Conservation (phyloP, 106 monocot genomes). For the Triglochin maritima region DNA sequence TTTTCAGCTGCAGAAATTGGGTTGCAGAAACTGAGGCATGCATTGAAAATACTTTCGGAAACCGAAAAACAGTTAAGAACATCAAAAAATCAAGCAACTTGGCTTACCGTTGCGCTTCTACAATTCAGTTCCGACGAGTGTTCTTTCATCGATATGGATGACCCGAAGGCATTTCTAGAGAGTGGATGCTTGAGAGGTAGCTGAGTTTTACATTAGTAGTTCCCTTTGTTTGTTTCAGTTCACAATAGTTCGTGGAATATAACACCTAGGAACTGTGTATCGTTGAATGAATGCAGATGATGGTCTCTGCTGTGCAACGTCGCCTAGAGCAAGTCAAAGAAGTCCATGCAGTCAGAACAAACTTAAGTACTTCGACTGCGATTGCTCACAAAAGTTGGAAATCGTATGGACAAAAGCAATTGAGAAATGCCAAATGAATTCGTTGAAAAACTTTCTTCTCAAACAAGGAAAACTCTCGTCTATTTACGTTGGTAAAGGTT, state of each 20-base stretch:
- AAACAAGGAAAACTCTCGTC: slow-evolving; percentile 70
- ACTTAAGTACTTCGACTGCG: slow-evolving; percentile 36
- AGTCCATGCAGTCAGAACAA: slow-evolving; percentile 19
- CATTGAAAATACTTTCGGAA: slow-evolving; percentile 81
- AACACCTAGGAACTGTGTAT: not conserved
- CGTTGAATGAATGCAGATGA: slow-evolving; percentile 38
- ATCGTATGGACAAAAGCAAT: slow-evolving; percentile 55
- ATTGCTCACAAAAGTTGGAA: slow-evolving; percentile 44
- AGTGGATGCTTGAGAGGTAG: slow-evolving; percentile 42
- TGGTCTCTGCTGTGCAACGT: slow-evolving; percentile 22
- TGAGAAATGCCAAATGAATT: slow-evolving; percentile 38
- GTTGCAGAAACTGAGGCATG: slow-evolving; percentile 59
- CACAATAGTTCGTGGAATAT: not conserved
- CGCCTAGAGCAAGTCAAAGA: slow-evolving; percentile 38
- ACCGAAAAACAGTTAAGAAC: slow-evolving; percentile 92
- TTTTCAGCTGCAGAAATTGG: slow-evolving; percentile 51
- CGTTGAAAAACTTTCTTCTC: slow-evolving; percentile 46
- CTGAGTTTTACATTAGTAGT: not conserved
- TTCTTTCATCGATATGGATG: slow-evolving; percentile 23
- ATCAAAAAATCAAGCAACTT: slow-evolving; percentile 92
- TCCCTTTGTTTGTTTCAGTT: not conserved
- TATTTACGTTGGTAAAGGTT: slow-evolving; percentile 61
- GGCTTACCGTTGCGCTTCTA: slow-evolving; percentile 98
- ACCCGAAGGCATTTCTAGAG: slow-evolving; percentile 19
- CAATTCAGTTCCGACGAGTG: slow-evolving; percentile 58